Conservation (phyloP, 208 protist genomes). For the Acanthamoeba sp. region DNA sequence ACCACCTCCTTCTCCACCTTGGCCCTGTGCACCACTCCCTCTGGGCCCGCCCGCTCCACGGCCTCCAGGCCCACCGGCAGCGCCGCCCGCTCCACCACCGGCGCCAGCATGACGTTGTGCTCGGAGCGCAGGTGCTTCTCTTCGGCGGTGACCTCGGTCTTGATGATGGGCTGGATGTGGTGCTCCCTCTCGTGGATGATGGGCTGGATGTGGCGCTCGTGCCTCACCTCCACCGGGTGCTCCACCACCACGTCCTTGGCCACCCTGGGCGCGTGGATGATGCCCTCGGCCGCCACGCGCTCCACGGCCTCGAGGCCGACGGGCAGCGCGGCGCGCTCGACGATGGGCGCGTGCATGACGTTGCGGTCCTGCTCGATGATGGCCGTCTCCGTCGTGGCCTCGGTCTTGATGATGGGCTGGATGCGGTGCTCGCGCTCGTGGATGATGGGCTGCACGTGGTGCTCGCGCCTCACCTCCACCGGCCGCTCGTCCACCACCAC, state of each 20-base stretch:
- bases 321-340: not conserved
- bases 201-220: not conserved
- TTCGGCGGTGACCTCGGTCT: not conserved
- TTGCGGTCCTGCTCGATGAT: slow-evolving; percentile 5
- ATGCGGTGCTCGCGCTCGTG: slow-evolving; percentile 46
- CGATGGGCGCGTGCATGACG: slow-evolving; percentile 18
- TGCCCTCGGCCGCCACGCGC: not conserved
- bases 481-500: not conserved
- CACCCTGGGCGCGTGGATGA: not conserved
- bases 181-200: slow-evolving; percentile 3
- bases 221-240: not conserved
- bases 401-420: slow-evolving; percentile 50
- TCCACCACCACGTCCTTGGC: not conserved
- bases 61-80: not conserved
- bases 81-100: not conserved
- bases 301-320: slow-evolving; percentile 7
- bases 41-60: not conserved
- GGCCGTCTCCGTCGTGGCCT: not conserved
- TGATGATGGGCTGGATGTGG: slow-evolving; percentile 38
- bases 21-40: not conserved
- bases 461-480: slow-evolving; percentile 10
- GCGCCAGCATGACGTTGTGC: not conserved
- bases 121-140: not conserved
- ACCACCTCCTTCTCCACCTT: not conserved
- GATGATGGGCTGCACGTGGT: slow-evolving; percentile 33